Evolutionary conservation across 768 basidiomycete genomes (phyloP), one percentile per base, ranked within the genome.

Genomic region (Russula brevipes): DNA sequence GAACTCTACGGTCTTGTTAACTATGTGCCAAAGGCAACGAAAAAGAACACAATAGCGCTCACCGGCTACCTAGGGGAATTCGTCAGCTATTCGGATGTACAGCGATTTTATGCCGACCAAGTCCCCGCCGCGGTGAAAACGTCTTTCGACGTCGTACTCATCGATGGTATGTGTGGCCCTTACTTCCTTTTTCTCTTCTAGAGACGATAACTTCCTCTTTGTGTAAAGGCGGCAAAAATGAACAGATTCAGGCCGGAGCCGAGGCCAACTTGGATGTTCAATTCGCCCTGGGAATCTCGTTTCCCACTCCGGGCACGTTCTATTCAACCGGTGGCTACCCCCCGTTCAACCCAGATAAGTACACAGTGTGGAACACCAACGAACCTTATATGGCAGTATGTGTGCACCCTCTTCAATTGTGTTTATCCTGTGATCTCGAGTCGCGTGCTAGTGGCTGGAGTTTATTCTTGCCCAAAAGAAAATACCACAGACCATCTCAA

Each of bases 251-350:
- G 14, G 83, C 87, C 16, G 87, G 87, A 1, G 69, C 61, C 4
- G 89, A 91, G 71, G 88, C 87, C 3, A 79, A 86, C 65, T 73
- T 89, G 33, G 87, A 89, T 64, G 79, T 81, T 4, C 86, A 89
- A 68, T 86, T 84, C 71, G 85, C 81, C 1, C 85, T 81, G 62
- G 88, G 88, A 19, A 59, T 90, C 33, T 77, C 85, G 5, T 80
- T 80, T 69, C 87, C 87, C 1, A 87, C 81, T 6, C 81, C 81
- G 3, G 76, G 75, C 6, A 83, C 80, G 4, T 85, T 85, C 66
- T 88, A 76, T 66, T 82, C 86, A 0, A 89, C 87, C 30, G 80
- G 77, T 16, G 87, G 88, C 5, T 65, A 76, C 4, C 85, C 87
- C 2, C 85, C 84, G 24, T 87, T 81, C 72, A 77, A 73, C 10